A percentile compares a stretch with the other conserved stretches of the same genome.
phyloP scores from a whole-genome alignment of 805 yeast genomes.

The Kodamaea nitidulidarum region DNA sequence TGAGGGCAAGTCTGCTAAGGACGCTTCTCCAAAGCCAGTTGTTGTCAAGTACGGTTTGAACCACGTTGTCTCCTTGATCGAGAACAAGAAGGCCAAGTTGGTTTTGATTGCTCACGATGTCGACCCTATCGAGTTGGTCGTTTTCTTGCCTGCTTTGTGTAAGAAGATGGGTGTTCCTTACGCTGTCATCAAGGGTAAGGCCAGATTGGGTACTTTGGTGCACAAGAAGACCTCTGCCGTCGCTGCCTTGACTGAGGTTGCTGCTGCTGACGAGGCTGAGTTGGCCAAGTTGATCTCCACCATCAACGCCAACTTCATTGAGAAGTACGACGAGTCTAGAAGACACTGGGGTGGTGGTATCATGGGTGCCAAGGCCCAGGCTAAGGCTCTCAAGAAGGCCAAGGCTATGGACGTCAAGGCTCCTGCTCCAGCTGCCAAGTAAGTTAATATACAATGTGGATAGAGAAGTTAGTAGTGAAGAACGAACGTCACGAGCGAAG shows the following conservation, averaged over 20 bases:
- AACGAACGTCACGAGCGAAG: too few relatives aligned
- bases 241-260: slow-evolving; percentile 95
- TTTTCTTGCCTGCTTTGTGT: slow-evolving; percentile 97
- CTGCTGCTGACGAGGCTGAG: slow-evolving; percentile 90
- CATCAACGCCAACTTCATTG: slow-evolving; percentile 87
- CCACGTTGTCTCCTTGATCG: slow-evolving; percentile 96
- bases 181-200: slow-evolving; percentile 98
- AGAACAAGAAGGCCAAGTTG: slow-evolving; percentile 97
- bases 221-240: slow-evolving; percentile 98
- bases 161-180: slow-evolving; percentile 99
- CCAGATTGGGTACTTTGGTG: slow-evolving; percentile 94
- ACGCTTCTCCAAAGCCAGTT: slow-evolving; percentile 94
- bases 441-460: slow-evolving; percentile 3
- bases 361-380: slow-evolving; percentile 91
- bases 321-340: slow-evolving; percentile 92
- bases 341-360: slow-evolving; percentile 99
- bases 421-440: slow-evolving; percentile 14
- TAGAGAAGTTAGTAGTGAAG: background rate
- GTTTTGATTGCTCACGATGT: slow-evolving; percentile 98
- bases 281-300: slow-evolving; percentile 90
- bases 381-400: slow-evolving; percentile 74
- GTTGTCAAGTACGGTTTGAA: slow-evolving; percentile 97
- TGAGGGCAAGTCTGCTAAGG: slow-evolving; percentile 96
- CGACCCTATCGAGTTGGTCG: slow-evolving; percentile 97
- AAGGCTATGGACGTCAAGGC: slow-evolving; percentile 43